phyloP scores from a whole-genome alignment of 202 grass and related monocot species.

The Zizania palustris region DNA sequence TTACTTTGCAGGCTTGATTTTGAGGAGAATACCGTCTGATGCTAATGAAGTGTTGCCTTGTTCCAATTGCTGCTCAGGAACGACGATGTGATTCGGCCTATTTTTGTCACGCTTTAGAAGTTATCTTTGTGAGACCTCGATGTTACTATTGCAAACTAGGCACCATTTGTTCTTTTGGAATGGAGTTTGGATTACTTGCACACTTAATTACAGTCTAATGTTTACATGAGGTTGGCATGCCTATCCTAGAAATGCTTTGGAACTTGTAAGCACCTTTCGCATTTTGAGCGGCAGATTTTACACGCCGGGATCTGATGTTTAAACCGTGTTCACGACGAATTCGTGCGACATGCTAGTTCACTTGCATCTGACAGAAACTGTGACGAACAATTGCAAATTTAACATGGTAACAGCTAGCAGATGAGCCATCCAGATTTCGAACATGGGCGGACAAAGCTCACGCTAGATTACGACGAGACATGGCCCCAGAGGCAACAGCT shows the following conservation, averaged over 20 bases:
- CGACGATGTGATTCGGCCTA: constrained; percentile 20
- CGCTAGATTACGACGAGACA: neutral
- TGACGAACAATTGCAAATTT: no score
- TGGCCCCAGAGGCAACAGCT: constrained; percentile 13
- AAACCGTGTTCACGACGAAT: no score
- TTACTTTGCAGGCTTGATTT: constrained; percentile 29
- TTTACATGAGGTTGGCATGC: no score
- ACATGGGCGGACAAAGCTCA: neutral
- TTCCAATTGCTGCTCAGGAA: constrained; percentile 42
- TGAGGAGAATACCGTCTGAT: constrained; percentile 21
- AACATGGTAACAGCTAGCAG: neutral
- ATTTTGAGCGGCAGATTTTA: no score
- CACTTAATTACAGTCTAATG: neutral
- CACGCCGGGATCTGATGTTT: no score
- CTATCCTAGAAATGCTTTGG: no score
- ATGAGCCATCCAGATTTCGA: neutral
- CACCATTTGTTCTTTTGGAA: constrained; percentile 24
- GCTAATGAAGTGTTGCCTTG: neutral
- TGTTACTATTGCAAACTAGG: constrained; percentile 28
- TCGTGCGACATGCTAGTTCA: no score
- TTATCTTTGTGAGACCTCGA: constrained; percentile 42
- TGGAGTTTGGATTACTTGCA: constrained; percentile 24
- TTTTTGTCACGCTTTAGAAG: constrained; percentile 46
- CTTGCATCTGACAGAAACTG: no score
- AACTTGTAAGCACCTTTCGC: neutral